Evolutionary conservation across 139 green algal genomes (phyloP), one percentile per base, ranked within the genome.

Genomic region (Microglena sp.): DNA sequence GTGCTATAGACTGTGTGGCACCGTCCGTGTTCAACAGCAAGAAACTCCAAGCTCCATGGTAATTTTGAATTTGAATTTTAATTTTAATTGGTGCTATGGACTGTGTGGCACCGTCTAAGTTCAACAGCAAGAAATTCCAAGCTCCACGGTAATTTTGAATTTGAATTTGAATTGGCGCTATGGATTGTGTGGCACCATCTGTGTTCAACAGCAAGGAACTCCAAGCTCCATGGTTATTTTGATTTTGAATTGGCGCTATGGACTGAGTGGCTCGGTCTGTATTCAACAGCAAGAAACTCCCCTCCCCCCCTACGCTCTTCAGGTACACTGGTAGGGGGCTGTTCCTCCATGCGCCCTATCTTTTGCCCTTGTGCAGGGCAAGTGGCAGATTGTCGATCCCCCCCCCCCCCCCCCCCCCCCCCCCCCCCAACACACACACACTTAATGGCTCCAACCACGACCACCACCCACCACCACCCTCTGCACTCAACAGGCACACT

Each of bases 61-160:
- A n/a, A n/a, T n/a, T n/a, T n/a, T n/a, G n/a, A n/a, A n/a, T n/a
- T n/a, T n/a, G n/a, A n/a, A n/a, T n/a, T n/a, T n/a, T n/a, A n/a
- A n/a, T n/a, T n/a, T n/a, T n/a, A n/a, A n/a, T 98, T 46, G 94
- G 90, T 0, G 79, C 85, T 6, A 96, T 97, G 89, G 89, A 95
- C 68, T 85, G 82, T 5, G 79, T 86, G 11, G 73, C 89, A 1
- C 77, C 84, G 26, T 81, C 60, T 24, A 62, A 83, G 5, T 97
- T 90, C 82, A 96, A 95, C 64, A 82, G 76, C 29, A 66, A 44
- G 5, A 31, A 87, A n/a, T 60, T 5, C n/a, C 55, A 68, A 15
- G 28, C 55, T 11, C 67, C 67, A 27, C 68, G 67, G 67, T n/a
- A n/a, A n/a, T n/a, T n/a, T n/a, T n/a, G n/a, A n/a, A n/a, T n/a